Evolutionary conservation across 768 basidiomycete genomes (phyloP), one percentile per base, ranked within the genome.

Genomic region (Tubosaeta sp.): DNA sequence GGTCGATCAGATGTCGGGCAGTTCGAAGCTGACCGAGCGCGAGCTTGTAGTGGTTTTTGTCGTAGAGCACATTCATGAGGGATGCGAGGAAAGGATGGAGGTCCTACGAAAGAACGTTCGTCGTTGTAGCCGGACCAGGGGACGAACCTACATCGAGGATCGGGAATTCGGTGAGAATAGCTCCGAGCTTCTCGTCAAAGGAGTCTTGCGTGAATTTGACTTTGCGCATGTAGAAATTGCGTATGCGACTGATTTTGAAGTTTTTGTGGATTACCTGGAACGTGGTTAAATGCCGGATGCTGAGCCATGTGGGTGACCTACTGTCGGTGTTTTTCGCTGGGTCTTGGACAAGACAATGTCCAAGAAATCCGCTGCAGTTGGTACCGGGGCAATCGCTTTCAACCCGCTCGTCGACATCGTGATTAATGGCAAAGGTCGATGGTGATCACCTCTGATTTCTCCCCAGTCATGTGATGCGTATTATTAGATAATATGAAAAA

Each of bases 21-120:
- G 97, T 99, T 58, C 95, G 87, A 53, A 99, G 83, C 67, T 99
- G 97, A 54, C 97, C 95, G 41, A 99, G 77, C 4, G 97, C 97
- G 48, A 99, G 88, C 74, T 98, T 98, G 83, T 97, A 97, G 68
- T 99, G 95, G 67, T 97, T 97, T 75, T 98, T 98, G 80, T 99
- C 97, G 72, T 99, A 99, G 38, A 99, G 81, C 14, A 99, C 97
- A 71, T 99, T 99, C 81, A 99, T 85, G 16, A 99, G 78, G 2
- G 94, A 95, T 2, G 92, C 81, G 16, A 98, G 77, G 77, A 98
- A 99, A 2, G 97, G 97, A 69, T 99, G 97, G 10, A 99, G 78
- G 67, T 98, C 95, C 78, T 83, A 63, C 4, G 38, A n/a, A 51
- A 47, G 35, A 19, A 48, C 10, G 33, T 56, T 50, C 37, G 54